phyloP scores from a whole-genome alignment of 805 yeast species.

The Debaryomyces hansenii region DNA sequence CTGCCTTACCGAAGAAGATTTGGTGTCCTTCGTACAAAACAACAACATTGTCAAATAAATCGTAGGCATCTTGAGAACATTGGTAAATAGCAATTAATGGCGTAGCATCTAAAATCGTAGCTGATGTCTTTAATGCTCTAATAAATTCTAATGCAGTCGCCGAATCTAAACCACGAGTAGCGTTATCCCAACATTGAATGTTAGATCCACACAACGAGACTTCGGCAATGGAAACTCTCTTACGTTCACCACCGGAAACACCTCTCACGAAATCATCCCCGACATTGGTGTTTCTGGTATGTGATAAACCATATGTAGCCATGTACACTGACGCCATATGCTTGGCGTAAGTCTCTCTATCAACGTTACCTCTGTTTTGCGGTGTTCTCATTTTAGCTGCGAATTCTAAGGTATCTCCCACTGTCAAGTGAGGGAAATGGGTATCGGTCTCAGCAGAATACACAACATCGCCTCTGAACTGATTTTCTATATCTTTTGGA shows the following conservation, averaged over 20 bases:
- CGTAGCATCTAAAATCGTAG: constrained; percentile 50
- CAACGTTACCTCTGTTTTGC: constrained; percentile 34
- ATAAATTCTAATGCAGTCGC: constrained; percentile 80
- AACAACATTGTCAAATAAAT: constrained; percentile 47
- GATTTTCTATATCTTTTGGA: constrained; percentile 24
- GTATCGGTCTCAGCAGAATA: constrained; percentile 55
- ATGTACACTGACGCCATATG: constrained; percentile 44
- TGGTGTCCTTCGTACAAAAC: constrained; percentile 49
- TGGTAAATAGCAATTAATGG: constrained; percentile 61
- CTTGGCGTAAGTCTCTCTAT: constrained; percentile 34
- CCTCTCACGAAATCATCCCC: constrained; percentile 69
- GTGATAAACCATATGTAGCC: constrained; percentile 51
- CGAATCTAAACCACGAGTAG: constrained; percentile 83
- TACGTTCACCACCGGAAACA: constrained; percentile 85
- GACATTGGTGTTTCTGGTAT: constrained; percentile 57
- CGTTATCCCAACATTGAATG: constrained; percentile 63
- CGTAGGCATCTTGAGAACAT: constrained; percentile 50
- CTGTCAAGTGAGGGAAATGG: constrained; percentile 57
- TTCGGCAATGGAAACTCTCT: constrained; percentile 82
- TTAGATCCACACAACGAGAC: constrained; percentile 64
- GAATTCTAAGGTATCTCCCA: constrained; percentile 55
- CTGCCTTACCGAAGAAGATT: constrained; percentile 46
- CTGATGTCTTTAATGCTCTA: constrained; percentile 63
- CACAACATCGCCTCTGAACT: constrained; percentile 38
- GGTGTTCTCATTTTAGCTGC: constrained; percentile 54